A percentile compares a stretch with the other conserved stretches of the same genome.
Conservation (phyloP, 73 alveolate species). For the Symbiodinium pilosum region DNA sequence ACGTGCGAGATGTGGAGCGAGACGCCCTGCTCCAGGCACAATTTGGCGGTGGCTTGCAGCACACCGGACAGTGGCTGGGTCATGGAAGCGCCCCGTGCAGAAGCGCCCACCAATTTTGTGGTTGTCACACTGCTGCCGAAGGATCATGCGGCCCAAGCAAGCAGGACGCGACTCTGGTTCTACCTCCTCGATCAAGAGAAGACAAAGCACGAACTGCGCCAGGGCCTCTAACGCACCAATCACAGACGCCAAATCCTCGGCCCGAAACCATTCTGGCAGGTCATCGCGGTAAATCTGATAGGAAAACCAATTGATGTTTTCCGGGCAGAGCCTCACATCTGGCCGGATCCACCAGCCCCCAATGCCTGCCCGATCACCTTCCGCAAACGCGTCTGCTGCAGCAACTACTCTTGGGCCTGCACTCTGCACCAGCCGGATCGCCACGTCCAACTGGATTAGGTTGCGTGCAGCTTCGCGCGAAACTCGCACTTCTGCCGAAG, state of each 20-base stretch:
- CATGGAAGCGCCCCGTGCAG: neutral
- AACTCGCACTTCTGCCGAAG: neutral
- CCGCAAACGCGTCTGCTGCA: conserved; percentile 54
- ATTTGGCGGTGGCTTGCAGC: conserved; percentile 17
- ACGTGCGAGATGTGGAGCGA: neutral
- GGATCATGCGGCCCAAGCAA: neutral
- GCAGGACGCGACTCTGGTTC: neutral
- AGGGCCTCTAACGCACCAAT: conserved; percentile 32
- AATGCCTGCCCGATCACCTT: neutral
- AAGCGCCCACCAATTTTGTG: neutral
- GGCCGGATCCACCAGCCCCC: conserved; percentile 41
- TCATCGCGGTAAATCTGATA: neutral
- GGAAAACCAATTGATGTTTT: neutral
- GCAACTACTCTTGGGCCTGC: conserved; percentile 18
- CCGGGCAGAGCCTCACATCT: neutral
- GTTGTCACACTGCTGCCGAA: conserved; percentile 47
- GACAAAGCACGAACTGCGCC: conserved; percentile 31
- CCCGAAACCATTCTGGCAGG: neutral
- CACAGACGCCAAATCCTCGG: neutral
- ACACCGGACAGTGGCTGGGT: neutral
- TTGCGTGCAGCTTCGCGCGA: neutral
- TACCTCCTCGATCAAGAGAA: neutral
- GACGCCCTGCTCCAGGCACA: neutral
- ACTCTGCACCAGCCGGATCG: neutral
- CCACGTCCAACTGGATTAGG: neutral